Evolutionary conservation across 2,329 filamentous ascomycete species (phyloP), one percentile per base, ranked within the genome.

Genomic region (Neophaeococcomyces mojaviensis): DNA sequence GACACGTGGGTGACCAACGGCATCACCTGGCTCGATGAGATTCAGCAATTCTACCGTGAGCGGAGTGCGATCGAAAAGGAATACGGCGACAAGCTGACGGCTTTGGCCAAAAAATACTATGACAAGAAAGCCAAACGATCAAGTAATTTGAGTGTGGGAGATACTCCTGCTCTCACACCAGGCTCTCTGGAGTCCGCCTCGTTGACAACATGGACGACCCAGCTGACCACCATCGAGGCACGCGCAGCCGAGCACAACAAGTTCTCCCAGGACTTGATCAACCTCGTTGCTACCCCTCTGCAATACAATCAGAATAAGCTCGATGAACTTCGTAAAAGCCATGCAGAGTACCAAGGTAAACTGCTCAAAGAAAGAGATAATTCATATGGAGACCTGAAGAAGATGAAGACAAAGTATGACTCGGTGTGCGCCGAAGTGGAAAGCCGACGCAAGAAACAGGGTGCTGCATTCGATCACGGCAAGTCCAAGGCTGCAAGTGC

Each of bases 31-130:
- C 81, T 98, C 49, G 90, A 96, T 60, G 92, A 98, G 59, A 86
- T 98, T 53, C 88, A 98, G 66, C 82, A 87, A 61, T 98, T 97
- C 72, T 98, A 97, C 73, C 86, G 92, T 54, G 92, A 98, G 68
- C 81, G 94, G 48, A 87, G 88, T 62, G 81, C 73, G 30, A 95
- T 98, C 64, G 92, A 98, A 70, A 96, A 95, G 69, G 94, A 98
- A 65, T 97, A 98, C 66, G 85, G 87, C 59, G 77, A 84, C 53
- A 97, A 90, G 68, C 80, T 98, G 54, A 85, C 79, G 57, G 81
- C 81, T 2, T 73, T 98, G 41, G 92, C 90, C 46, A 94, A 92
- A 72, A 96, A 92, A 65, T 97, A 96, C 71, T 92, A 88, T 62
- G 94, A 98, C 61, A 94, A 94, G 73, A 98, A 97, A 73, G 81